Conservation (phyloP, 176 grass and related monocot species). For the Zea luxurians region DNA sequence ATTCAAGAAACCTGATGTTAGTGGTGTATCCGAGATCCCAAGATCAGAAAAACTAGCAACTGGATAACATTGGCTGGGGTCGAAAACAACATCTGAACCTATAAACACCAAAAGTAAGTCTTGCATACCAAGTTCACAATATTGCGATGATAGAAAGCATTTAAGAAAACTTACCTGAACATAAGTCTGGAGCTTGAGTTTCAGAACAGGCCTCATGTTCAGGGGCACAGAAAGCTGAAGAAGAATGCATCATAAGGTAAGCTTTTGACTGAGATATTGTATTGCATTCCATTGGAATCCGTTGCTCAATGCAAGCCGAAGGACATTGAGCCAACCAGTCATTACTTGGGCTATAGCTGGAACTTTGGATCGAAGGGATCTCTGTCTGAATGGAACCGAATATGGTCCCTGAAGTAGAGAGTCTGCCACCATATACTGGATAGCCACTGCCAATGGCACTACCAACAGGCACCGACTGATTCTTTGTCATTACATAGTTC, state of each 20-base stretch:
- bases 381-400: background rate
- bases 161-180: slow-evolving; percentile 28
- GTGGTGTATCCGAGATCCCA: background rate
- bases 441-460: slow-evolving; percentile 36
- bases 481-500: slow-evolving; percentile 21
- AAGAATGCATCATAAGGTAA: background rate
- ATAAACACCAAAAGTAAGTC: slow-evolving; percentile 25
- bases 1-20: too few relatives aligned
- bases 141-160: background rate
- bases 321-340: background rate
- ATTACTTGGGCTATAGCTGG: too few relatives aligned
- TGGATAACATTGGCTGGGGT: background rate
- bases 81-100: slow-evolving; percentile 20
- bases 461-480: slow-evolving; percentile 12
- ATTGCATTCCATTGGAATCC: background rate
- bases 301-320: slow-evolving; percentile 10
- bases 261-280: background rate
- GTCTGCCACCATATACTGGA: slow-evolving; percentile 31
- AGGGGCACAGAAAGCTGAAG: slow-evolving; percentile 11
- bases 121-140: background rate
- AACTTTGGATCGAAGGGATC: too few relatives aligned
- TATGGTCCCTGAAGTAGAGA: slow-evolving; percentile 63
- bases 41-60: background rate
- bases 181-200: slow-evolving; percentile 25
- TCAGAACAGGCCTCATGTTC: slow-evolving; percentile 1